These are phyloP conservation scores for Metschnikowia anglica DNA, from an alignment of 805 yeast species.

Conservation along the genomic window DNA sequence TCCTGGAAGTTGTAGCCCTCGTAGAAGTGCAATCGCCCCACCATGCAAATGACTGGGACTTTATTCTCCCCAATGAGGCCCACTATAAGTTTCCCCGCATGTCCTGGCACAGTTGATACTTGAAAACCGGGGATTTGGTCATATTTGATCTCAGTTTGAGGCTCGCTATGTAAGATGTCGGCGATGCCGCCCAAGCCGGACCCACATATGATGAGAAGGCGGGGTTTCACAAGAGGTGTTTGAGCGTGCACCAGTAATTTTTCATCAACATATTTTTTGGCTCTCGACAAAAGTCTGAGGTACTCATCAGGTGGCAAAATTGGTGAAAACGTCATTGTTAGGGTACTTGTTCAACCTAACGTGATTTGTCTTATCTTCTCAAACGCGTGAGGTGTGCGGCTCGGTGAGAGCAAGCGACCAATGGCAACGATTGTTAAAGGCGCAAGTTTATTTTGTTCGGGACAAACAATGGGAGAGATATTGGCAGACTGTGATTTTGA, in stretches of 20 bases:
- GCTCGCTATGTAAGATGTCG: conserved; percentile 42
- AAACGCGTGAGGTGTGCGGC: neutral
- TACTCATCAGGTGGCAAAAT: conserved; percentile 22
- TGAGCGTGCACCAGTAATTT: conserved; percentile 14
- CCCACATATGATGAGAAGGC: conserved; percentile 84
- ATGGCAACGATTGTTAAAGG: too few relatives aligned
- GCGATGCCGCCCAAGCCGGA: conserved; percentile 92
- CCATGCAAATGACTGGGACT: conserved; percentile 88
- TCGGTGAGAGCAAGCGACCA: neutral
- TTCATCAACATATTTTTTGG: conserved; percentile 19
- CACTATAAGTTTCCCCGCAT: conserved; percentile 76
- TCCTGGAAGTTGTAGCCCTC: conserved; percentile 86
- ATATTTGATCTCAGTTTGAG: conserved; percentile 57
- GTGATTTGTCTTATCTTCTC: neutral
- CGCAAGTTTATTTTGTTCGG: too few relatives aligned
- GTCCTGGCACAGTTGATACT: conserved; percentile 85
- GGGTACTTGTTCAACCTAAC: neutral
- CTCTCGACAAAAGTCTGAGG: conserved; percentile 22
- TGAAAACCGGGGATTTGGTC: conserved; percentile 75
- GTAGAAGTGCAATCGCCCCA: conserved; percentile 87
- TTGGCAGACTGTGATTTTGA: neutral
- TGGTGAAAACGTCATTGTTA: conserved; percentile 9
- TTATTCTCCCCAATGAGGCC: conserved; percentile 68
- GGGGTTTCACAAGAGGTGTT: conserved; percentile 41
- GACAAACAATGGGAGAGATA: too few relatives aligned